These are phyloP conservation scores for Eustoma russellianum DNA, from an alignment of 257 asterid genomes.

Conservation along the genomic window DNA sequence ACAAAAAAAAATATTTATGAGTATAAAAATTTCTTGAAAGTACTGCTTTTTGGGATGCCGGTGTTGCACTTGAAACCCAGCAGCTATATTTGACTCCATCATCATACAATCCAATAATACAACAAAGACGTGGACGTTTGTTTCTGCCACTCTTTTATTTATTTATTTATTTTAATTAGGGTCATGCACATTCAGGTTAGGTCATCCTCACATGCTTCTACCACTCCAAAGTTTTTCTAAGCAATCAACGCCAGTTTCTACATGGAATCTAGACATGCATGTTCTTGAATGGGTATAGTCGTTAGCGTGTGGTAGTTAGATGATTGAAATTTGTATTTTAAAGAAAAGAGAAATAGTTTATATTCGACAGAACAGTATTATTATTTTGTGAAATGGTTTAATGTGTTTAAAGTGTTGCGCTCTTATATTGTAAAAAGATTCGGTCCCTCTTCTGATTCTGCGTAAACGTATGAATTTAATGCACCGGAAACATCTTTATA, in stretches of 20 bases:
- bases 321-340: not conserved
- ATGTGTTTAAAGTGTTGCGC: too few species aligned
- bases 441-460: too few species aligned
- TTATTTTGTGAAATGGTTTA: not conserved
- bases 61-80: not conserved
- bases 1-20: not conserved
- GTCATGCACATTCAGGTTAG: not conserved
- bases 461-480: too few species aligned
- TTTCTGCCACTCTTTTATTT: not conserved
- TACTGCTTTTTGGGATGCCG: not conserved
- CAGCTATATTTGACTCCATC: conserved; percentile 23
- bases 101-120: conserved; percentile 9
- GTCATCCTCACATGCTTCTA: not conserved
- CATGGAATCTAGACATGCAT: not conserved
- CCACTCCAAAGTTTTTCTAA: too few species aligned
- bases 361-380: not conserved
- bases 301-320: not conserved
- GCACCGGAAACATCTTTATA: too few species aligned
- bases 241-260: too few species aligned
- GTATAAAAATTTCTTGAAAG: not conserved
- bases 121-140: conserved; percentile 3
- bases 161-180: not conserved
- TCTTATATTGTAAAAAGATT: too few species aligned
- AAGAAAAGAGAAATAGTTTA: not conserved
- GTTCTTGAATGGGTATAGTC: not conserved